phyloP scores from a whole-genome alignment of 257 asterid species.

The Solanum microdontum region DNA sequence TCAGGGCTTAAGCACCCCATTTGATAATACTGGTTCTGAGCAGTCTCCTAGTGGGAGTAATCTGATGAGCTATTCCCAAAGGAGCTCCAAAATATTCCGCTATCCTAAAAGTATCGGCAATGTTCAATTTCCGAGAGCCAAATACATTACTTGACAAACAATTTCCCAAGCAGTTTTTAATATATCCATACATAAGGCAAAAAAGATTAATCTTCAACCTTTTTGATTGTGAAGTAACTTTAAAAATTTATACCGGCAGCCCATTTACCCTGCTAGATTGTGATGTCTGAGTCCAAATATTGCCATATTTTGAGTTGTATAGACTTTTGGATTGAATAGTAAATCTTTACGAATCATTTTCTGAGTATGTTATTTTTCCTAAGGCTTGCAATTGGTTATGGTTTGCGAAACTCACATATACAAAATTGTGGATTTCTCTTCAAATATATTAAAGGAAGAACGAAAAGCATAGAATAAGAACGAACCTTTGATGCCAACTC shows the following conservation, averaged over 20 bases:
- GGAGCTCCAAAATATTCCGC: not conserved
- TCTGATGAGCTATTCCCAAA: not conserved
- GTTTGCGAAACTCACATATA: not conserved
- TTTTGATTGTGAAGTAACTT: not conserved
- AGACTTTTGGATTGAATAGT: not conserved
- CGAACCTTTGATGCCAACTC: conserved; percentile 40
- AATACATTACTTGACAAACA: not conserved
- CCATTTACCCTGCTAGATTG: not conserved
- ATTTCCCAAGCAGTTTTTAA: not conserved
- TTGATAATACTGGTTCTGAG: not conserved
- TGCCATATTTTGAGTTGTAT: not conserved
- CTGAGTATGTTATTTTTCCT: not conserved
- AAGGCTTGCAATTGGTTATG: not conserved
- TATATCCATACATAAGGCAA: not conserved
- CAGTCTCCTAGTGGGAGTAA: not conserved
- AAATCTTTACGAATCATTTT: not conserved
- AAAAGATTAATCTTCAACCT: not conserved
- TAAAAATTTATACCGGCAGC: not conserved
- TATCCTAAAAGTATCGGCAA: not conserved
- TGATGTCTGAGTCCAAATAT: not conserved
- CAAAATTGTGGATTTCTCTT: not conserved
- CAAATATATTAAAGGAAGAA: not conserved
- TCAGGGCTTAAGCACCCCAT: not conserved
- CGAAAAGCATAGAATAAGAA: not conserved
- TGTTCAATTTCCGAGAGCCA: not conserved